A percentile compares a stretch with the other conserved stretches of the same genome.
phyloP scores from a whole-genome alignment of 306 rosid species.

The Neltuma alba region DNA sequence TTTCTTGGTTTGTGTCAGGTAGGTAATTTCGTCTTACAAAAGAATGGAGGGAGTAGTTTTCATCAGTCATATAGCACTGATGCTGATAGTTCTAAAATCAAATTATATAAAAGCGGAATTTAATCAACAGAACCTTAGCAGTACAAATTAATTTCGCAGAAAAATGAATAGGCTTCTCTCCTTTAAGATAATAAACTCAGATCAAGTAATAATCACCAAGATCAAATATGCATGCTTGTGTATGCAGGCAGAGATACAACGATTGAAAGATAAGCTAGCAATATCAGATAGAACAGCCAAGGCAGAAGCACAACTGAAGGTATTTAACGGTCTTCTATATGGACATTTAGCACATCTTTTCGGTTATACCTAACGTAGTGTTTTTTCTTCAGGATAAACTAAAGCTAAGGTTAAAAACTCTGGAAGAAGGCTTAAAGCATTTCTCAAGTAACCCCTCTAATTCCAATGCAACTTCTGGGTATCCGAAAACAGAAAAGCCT shows the following conservation, averaged over 20 bases:
- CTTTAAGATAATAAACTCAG: conserved; percentile 8
- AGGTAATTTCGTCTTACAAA: not conserved
- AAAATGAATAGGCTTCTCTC: conserved; percentile 9
- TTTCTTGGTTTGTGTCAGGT: not conserved
- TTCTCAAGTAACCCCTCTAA: conserved; percentile 45
- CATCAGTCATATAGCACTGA: not conserved
- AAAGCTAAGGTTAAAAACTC: conserved; percentile 80
- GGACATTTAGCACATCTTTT: not conserved
- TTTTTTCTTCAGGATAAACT: conserved; percentile 73
- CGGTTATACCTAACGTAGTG: not conserved
- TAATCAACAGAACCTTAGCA: conserved; percentile 2
- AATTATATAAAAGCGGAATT: not conserved
- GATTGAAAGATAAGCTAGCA: conserved; percentile 82
- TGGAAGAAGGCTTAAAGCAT: conserved; percentile 86
- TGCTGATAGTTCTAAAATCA: not conserved
- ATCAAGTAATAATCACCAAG: conserved; percentile 6
- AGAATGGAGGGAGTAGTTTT: not conserved
- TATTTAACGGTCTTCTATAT: conserved; percentile 26
- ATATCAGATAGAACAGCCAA: conserved; percentile 87
- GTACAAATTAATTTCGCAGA: conserved; percentile 10
- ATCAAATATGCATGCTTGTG: conserved; percentile 16
- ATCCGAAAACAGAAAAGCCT: conserved; percentile 58
- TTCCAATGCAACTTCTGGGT: conserved; percentile 48
- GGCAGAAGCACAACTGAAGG: conserved; percentile 97
- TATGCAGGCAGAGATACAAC: conserved; percentile 84